Conservation (phyloP, 75 land plant genomes). For the Pseudotsuga menziesii region DNA sequence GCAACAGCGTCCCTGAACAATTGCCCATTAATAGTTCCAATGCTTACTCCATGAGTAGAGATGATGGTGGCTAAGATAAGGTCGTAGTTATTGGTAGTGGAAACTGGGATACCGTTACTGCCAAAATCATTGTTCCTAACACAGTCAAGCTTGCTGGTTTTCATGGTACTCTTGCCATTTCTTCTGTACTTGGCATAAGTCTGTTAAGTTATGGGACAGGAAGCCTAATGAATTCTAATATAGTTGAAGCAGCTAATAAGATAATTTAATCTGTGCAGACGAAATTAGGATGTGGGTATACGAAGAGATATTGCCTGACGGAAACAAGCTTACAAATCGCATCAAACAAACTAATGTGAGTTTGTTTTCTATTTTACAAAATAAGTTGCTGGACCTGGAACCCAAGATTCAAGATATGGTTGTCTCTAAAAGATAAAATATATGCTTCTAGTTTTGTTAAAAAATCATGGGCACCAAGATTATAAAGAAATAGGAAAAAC, state of each 20-base stretch:
- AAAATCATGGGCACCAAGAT: no score
- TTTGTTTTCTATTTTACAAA: not conserved
- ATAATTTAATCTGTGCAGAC: constrained; percentile 31
- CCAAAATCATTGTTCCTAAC: constrained; percentile 86
- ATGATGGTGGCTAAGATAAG: constrained; percentile 10
- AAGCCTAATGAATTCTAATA: not conserved
- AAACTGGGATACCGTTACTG: constrained; percentile 94
- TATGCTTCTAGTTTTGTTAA: no score
- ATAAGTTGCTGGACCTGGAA: no score
- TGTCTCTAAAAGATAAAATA: no score
- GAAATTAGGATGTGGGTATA: constrained; percentile 94
- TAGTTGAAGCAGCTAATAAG: constrained; percentile 25
- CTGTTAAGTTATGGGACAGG: not conserved
- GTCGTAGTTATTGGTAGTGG: constrained; percentile 89
- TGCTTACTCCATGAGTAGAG: not conserved
- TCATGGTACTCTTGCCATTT: constrained; percentile 39
- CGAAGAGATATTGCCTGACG: constrained; percentile 76
- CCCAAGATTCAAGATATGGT: no score
- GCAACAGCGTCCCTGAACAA: not conserved
- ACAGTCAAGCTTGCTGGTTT: constrained; percentile 40
- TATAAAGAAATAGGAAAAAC: no score
- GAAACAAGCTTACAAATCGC: constrained; percentile 69
- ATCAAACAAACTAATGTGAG: constrained; percentile 70
- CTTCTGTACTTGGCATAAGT: no score
- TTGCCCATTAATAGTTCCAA: not conserved